Percentiles rank a stretch among this genome's conserved stretches.
Evolutionary conservation across 1,284 basidiomycete genomes (phyloP).

Genomic region (Sporisorium graminicola): DNA sequence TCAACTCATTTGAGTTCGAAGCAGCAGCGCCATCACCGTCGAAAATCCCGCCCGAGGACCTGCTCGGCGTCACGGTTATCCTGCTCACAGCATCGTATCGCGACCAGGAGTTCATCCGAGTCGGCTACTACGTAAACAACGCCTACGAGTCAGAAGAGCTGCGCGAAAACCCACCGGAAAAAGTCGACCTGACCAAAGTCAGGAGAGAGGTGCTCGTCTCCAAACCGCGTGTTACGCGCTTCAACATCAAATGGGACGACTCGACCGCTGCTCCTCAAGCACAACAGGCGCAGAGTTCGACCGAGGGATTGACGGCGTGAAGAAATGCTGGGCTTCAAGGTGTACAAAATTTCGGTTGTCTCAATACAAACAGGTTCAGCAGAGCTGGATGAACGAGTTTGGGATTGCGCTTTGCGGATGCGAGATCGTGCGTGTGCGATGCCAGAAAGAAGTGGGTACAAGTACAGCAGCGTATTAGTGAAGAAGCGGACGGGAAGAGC

Average conservation of each 20-base stretch:
- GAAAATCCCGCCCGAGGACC: constrained; percentile 84
- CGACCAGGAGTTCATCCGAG: constrained; percentile 97
- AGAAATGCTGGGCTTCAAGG: neutral
- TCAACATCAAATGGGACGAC: constrained; percentile 72
- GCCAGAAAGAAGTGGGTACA: neutral
- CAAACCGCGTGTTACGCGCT: constrained; percentile 92
- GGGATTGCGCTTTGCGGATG: neutral
- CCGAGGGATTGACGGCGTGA: constrained; percentile 11
- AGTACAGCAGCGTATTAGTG: constrained; percentile 12
- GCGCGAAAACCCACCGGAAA: constrained; percentile 65
- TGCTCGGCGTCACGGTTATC: constrained; percentile 89
- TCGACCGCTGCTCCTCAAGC: constrained; percentile 4
- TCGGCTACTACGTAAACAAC: constrained; percentile 99
- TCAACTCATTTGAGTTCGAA: constrained; percentile 97
- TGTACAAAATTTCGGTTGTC: neutral
- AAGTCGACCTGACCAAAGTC: constrained; percentile 72
- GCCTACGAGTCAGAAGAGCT: constrained; percentile 92
- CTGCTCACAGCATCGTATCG: constrained; percentile 87
- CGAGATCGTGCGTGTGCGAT: neutral
- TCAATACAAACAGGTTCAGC: neutral
- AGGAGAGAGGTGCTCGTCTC: constrained; percentile 86
- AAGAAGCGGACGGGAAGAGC: neutral
- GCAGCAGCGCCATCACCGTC: constrained; percentile 72
- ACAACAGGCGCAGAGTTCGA: neutral
- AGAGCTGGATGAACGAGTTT: neutral